A percentile compares a stretch with the other conserved stretches of the same genome.
Evolutionary conservation across 2,329 filamentous ascomycete species (phyloP).

Genomic region (Colletotrichum paranaense): DNA sequence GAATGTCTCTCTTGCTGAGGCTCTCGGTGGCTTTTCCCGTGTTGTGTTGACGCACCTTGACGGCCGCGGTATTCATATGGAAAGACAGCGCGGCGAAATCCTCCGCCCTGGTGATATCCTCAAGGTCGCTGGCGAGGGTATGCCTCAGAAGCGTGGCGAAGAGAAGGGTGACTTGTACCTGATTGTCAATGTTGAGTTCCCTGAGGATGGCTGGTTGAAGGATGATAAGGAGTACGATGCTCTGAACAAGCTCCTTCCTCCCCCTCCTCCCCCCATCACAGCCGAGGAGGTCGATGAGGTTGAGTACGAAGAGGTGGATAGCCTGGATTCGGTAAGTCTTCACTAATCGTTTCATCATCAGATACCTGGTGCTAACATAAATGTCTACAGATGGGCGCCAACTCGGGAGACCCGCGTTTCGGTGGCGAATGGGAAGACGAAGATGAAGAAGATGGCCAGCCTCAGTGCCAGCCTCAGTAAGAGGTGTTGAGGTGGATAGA

Average conservation of each 20-base stretch:
- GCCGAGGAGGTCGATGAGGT: conserved; percentile 88
- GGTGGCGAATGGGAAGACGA: conserved; percentile 78
- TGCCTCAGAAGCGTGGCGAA: conserved; percentile 92
- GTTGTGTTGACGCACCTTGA: conserved; percentile 94
- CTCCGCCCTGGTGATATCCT: conserved; percentile 86
- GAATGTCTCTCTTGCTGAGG: conserved; percentile 83
- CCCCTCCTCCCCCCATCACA: conserved; percentile 68
- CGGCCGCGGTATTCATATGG: conserved; percentile 86
- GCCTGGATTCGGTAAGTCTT: conserved; percentile 77
- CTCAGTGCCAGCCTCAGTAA: conserved; percentile 82
- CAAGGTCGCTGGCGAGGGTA: conserved; percentile 89
- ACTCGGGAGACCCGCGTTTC: conserved; percentile 74
- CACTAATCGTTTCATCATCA: neutral
- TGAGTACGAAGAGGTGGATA: conserved; percentile 83
- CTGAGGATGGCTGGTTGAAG: conserved; percentile 84
- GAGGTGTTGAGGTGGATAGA: conserved; percentile 9
- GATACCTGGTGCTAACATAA: conserved; percentile 40
- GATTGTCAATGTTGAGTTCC: conserved; percentile 87
- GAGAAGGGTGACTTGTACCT: conserved; percentile 88
- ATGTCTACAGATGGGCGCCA: conserved; percentile 72
- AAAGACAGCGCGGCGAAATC: conserved; percentile 83
- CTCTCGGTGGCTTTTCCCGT: conserved; percentile 88
- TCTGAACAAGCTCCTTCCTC: conserved; percentile 81
- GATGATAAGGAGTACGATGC: conserved; percentile 77
- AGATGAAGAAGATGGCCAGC: conserved; percentile 72